Evolutionary conservation across 2,329 filamentous ascomycete species (phyloP).

Genomic region (Cercospora nicotianae): DNA sequence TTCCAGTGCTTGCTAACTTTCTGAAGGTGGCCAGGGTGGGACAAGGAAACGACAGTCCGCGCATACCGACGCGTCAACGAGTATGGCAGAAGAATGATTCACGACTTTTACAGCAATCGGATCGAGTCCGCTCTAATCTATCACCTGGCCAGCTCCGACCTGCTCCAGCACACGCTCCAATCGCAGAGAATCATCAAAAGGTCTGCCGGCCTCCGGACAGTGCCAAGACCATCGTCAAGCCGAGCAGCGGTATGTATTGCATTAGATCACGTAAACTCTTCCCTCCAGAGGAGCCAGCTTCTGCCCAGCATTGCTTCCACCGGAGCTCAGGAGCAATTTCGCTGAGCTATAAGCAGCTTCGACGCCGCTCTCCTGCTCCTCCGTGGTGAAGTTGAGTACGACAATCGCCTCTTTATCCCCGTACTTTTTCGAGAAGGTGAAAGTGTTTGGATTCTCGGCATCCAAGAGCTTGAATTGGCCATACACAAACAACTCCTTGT

Average conservation of each 20-base stretch:
- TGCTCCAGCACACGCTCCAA: not conserved
- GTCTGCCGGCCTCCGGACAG: not conserved
- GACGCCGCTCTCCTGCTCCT: constrained; percentile 23
- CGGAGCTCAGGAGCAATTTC: not conserved
- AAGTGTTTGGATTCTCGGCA: constrained; percentile 14
- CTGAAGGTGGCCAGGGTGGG: not conserved
- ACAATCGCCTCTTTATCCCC: constrained; percentile 26
- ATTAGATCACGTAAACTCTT: not conserved
- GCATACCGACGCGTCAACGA: no score
- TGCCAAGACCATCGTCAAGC: not conserved
- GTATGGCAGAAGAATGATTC: no score
- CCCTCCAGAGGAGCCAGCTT: not conserved
- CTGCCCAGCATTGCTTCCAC: not conserved
- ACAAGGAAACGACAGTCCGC: not conserved
- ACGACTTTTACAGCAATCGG: no score
- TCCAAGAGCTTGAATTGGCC: constrained; percentile 26
- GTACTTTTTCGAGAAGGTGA: constrained; percentile 7
- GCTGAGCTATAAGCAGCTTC: not conserved
- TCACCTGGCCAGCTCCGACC: not conserved
- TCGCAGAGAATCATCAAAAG: not conserved
- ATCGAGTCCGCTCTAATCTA: not conserved
- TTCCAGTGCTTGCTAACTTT: not conserved
- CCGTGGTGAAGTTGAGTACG: constrained; percentile 43
- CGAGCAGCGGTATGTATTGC: no score
- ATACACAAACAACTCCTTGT: constrained; percentile 30